A percentile compares a stretch with the other conserved stretches of the same genome.
Conservation (phyloP, 805 yeast genomes). For the Cyberlindnera mrakii region DNA sequence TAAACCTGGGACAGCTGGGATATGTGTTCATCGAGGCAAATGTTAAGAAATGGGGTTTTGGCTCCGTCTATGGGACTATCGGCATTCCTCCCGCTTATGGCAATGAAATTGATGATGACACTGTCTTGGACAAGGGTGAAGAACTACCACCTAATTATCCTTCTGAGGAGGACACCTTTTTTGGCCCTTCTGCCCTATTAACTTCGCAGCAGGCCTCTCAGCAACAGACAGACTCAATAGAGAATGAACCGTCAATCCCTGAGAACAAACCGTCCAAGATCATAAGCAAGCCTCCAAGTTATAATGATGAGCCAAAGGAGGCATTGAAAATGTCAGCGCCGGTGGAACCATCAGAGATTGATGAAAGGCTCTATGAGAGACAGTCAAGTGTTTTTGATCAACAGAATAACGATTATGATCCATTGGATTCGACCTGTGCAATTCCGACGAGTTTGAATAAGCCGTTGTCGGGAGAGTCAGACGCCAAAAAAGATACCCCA, state of each 20-base stretch:
- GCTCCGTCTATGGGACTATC: slow-evolving; percentile 32
- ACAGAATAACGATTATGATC: slow-evolving; percentile 22
- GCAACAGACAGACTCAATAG: neutral
- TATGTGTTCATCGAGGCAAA: slow-evolving; percentile 79
- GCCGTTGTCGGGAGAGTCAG: neutral
- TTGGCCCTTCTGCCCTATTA: slow-evolving; percentile 36
- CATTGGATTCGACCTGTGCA: neutral
- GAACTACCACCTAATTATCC: slow-evolving; percentile 69
- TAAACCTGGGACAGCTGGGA: slow-evolving; percentile 81
- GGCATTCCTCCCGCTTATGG: slow-evolving; percentile 43
- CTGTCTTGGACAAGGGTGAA: slow-evolving; percentile 64
- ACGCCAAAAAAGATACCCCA: neutral
- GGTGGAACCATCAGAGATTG: slow-evolving; percentile 6
- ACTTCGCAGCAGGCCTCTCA: neutral
- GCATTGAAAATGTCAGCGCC: slow-evolving; percentile 2
- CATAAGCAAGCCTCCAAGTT: slow-evolving; percentile 22
- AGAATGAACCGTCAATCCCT: neutral
- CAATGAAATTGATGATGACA: slow-evolving; percentile 37
- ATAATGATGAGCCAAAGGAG: slow-evolving; percentile 21
- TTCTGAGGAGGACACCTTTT: slow-evolving; percentile 54
- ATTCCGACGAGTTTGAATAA: too few relatives aligned
- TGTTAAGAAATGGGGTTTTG: slow-evolving; percentile 83
- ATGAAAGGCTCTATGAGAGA: slow-evolving; percentile 26
- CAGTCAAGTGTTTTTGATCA: slow-evolving; percentile 28
- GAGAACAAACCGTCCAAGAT: slow-evolving; percentile 4